These are phyloP conservation scores for Vigna mungo DNA, from an alignment of 306 rosid species.

Conservation along the genomic window DNA sequence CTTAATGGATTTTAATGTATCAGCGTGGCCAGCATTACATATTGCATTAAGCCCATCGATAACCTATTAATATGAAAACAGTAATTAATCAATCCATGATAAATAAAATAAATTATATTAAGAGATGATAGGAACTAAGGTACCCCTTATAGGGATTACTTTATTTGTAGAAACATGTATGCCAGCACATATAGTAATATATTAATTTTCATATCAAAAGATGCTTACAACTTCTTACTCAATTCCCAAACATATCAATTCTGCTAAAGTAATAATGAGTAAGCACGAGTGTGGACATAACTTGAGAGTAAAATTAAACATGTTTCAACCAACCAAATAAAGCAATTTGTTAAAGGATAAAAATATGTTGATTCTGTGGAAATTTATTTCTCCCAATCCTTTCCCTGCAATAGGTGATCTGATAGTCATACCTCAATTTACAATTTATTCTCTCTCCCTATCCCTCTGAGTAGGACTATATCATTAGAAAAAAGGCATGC, in stretches of 20 bases:
- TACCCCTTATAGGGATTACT: conserved; percentile 8
- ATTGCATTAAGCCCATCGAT: conserved; percentile 72
- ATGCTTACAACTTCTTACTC: neutral
- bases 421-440: neutral
- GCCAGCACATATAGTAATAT: conserved; percentile 3
- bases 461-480: neutral
- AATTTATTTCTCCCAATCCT: neutral
- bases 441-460: neutral
- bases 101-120: conserved; percentile 29
- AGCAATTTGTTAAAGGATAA: neutral
- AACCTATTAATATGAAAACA: conserved; percentile 60
- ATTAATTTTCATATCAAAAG: conserved; percentile 19
- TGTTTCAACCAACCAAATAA: neutral
- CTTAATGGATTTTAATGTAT: conserved; percentile 62
- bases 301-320: neutral
- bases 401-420: neutral
- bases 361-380: neutral
- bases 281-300: neutral
- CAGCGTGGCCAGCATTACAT: conserved; percentile 54
- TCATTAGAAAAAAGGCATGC: neutral
- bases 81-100: conserved; percentile 40
- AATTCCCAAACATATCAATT: conserved; percentile 1
- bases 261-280: neutral
- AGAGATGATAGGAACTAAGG: conserved; percentile 14
- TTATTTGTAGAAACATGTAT: conserved; percentile 4